Conservation (phyloP, 805 yeast genomes). For the Blastobotrys chiropterorum region DNA sequence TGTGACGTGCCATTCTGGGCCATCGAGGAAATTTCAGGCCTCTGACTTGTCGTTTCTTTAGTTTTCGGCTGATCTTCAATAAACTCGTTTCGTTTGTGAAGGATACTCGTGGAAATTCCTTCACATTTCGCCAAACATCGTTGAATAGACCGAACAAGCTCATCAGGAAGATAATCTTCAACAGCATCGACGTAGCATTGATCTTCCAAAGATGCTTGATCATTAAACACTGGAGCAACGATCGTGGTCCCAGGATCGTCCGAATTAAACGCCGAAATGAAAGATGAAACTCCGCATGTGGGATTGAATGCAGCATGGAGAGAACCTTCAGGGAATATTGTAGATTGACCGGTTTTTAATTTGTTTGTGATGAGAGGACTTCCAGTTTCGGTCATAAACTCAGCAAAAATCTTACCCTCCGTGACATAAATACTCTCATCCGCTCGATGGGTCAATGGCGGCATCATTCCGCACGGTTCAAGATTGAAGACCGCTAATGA, state of each 20-base stretch:
- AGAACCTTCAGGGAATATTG: slow-evolving; percentile 19
- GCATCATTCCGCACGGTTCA: slow-evolving; percentile 17
- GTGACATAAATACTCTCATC: slow-evolving; percentile 15
- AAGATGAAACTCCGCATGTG: slow-evolving; percentile 15
- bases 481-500: slow-evolving; percentile 12
- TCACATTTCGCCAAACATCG: no score
- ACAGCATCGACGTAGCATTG: no score
- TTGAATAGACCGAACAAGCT: no score
- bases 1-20: no score
- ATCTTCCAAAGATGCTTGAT: no score
- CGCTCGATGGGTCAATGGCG: slow-evolving; percentile 18
- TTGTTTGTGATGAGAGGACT: slow-evolving; percentile 12
- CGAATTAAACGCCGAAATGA: slow-evolving; percentile 13
- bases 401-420: slow-evolving; percentile 15
- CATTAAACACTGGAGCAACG: no score
- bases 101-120: no score
- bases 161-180: no score
- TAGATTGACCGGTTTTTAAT: slow-evolving; percentile 12
- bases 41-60: no score
- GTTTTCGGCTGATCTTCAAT: no score
- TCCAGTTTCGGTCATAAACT: slow-evolving; percentile 13
- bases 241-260: slow-evolving; percentile 20
- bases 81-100: no score
- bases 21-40: no score
- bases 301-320: slow-evolving; percentile 20